These are phyloP conservation scores for Begonia peltatifolia DNA, from an alignment of 306 rosid species.

Conservation along the genomic window DNA sequence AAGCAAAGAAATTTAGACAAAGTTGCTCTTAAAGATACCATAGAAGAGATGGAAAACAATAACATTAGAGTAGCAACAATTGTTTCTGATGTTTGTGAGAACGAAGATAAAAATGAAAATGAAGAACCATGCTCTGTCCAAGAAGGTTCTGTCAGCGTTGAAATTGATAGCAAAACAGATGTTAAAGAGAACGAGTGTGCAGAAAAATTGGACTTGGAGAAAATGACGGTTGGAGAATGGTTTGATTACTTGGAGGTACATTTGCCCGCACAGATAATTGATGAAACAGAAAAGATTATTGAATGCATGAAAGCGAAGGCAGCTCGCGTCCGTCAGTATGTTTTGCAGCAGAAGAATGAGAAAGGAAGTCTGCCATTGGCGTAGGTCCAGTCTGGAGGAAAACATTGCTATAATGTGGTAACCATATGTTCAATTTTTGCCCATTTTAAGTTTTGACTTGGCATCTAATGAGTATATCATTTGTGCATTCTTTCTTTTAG, in stretches of 20 bases:
- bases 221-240: slow-evolving; percentile 64
- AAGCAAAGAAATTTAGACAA: slow-evolving; percentile 5
- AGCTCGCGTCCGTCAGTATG: slow-evolving; percentile 33
- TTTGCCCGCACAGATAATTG: slow-evolving; percentile 46
- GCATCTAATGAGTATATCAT: not conserved
- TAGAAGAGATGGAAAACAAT: not conserved
- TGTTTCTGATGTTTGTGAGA: not conserved
- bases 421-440: not conserved
- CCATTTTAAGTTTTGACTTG: not conserved
- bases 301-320: slow-evolving; percentile 39
- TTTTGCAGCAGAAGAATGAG: slow-evolving; percentile 22
- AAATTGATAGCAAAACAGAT: slow-evolving; percentile 11
- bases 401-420: slow-evolving; percentile 6
- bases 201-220: slow-evolving; percentile 37
- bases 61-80: not conserved
- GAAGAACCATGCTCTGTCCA: slow-evolving; percentile 4
- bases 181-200: slow-evolving; percentile 9
- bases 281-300: slow-evolving; percentile 48
- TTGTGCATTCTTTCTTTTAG: not conserved
- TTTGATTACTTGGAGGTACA: slow-evolving; percentile 50
- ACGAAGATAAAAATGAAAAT: not conserved
- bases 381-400: slow-evolving; percentile 7
- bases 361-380: slow-evolving; percentile 12
- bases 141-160: slow-evolving; percentile 10
- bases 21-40: not conserved